phyloP scores from a whole-genome alignment of 345 rosid genomes.

The Hypericum perforatum region DNA sequence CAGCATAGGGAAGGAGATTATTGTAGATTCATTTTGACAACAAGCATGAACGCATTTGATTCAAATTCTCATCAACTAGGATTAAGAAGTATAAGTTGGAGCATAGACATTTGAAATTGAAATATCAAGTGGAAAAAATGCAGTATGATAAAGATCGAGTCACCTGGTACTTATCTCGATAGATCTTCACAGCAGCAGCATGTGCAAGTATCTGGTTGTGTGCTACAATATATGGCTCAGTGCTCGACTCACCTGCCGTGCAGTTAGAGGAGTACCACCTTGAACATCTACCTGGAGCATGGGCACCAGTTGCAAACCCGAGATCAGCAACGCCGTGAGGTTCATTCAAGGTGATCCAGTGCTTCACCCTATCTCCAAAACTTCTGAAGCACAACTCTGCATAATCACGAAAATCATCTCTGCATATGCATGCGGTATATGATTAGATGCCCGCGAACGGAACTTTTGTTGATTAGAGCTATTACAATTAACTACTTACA shows the following conservation, averaged over 20 bases:
- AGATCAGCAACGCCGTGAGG: neutral
- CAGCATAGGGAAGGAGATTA: too few species aligned
- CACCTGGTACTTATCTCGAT: neutral
- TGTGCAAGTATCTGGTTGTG: constrained; percentile 12
- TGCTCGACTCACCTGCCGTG: constrained; percentile 7
- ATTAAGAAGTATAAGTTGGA: too few species aligned
- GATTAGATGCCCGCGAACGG: constrained; percentile 11
- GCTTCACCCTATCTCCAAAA: constrained; percentile 17
- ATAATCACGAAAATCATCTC: constrained; percentile 9
- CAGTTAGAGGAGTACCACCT: constrained; percentile 1
- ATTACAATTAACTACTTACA: neutral
- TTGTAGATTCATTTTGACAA: too few species aligned
- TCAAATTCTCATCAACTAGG: too few species aligned
- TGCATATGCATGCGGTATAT: neutral
- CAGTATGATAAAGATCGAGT: neutral
- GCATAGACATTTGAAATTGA: too few species aligned
- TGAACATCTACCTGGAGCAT: constrained; percentile 15
- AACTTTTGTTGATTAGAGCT: neutral
- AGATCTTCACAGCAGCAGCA: constrained; percentile 5
- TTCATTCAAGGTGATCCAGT: constrained; percentile 14
- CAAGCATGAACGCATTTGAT: too few species aligned
- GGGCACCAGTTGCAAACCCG: neutral
- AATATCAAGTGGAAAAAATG: neutral
- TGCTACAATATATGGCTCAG: constrained; percentile 13
- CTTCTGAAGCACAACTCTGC: constrained; percentile 8